Evolutionary conservation across 2,329 filamentous ascomycete genomes (phyloP), one percentile per base, ranked within the genome.

Genomic region (Rutstroemia sp.): DNA sequence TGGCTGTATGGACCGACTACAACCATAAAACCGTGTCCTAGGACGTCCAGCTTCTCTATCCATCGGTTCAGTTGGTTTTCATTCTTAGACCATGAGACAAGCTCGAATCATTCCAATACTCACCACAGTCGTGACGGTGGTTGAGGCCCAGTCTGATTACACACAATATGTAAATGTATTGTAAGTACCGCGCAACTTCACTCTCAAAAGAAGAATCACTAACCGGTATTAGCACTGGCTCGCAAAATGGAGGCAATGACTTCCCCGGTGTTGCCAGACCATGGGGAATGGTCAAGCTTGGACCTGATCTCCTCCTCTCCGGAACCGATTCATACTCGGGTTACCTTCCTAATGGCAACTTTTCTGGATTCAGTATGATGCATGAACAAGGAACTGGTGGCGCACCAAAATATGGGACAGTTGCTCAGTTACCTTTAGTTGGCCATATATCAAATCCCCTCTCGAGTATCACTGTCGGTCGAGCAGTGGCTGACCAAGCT

Each of bases 361-460:
- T 85, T 61, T 79, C 76, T 2, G 82, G 80, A 18, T 84, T 85
- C 68, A 81, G 78, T 57, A 75, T 86, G 77, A 79, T 86, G 64
- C 83, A 86, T 61, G 82, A 86, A 65, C 80, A 79, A 59, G 83
- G 84, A 3, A 88, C 84, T 0, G 85, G 85, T 7, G 85, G 85
- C 1, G 82, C 82, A 1, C 83, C 85, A 1, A 88, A 87, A 67
- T 88, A 88, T 59, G 85, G 85, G 4, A 81, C 86, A 1, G 79
- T 85, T 34, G 74, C 79, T 1, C 82, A 85, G 68, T 74, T 85
- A 69, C 82, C 80, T 0, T 69, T 81, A 0, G 63, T 77, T 0
- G 80, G 79, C 0, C 66, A 66, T 16, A 69, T 83, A 44, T 63
- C 62, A 7, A 78, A 86, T 57, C 82, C 83, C 2, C 70, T 87